Evolutionary conservation across 2,329 filamentous ascomycete species (phyloP).

Genomic region (Dryadomyces quercus-mongolicae): DNA sequence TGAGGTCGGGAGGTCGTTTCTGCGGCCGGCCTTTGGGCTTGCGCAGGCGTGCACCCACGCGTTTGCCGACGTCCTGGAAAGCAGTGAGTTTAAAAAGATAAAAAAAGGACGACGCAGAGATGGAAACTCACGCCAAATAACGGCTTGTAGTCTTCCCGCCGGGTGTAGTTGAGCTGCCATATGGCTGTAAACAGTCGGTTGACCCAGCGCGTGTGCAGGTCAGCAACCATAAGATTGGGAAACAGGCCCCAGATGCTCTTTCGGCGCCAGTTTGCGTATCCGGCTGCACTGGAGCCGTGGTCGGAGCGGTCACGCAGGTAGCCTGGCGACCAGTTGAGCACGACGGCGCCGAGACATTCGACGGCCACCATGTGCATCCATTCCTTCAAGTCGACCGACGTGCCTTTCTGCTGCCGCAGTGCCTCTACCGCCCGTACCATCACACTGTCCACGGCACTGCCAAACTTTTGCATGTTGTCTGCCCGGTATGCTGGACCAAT

Average conservation of each 20-base stretch:
- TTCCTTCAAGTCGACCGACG: slow-evolving; percentile 33
- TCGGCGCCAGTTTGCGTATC: slow-evolving; percentile 37
- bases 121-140: slow-evolving; percentile 36
- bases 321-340: slow-evolving; percentile 40
- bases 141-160: slow-evolving; percentile 29
- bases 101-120: background rate
- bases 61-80: slow-evolving; percentile 4
- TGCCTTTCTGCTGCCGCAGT: slow-evolving; percentile 23
- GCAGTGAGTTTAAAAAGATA: no score
- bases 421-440: slow-evolving; percentile 22
- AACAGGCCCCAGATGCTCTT: slow-evolving; percentile 42
- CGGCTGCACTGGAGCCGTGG: slow-evolving; percentile 32
- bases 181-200: slow-evolving; percentile 27
- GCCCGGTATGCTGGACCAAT: slow-evolving; percentile 36
- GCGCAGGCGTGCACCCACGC: slow-evolving; percentile 3
- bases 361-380: slow-evolving; percentile 46
- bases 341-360: slow-evolving; percentile 36
- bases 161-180: slow-evolving; percentile 33
- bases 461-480: slow-evolving; percentile 28
- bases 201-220: slow-evolving; percentile 23
- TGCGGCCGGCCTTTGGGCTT: background rate
- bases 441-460: slow-evolving; percentile 27
- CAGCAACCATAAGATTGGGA: slow-evolving; percentile 26
- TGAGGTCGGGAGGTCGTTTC: slow-evolving; percentile 21
- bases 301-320: slow-evolving; percentile 31